Conservation (phyloP, 257 asterid species). For the Fraxinus pennsylvanica region DNA sequence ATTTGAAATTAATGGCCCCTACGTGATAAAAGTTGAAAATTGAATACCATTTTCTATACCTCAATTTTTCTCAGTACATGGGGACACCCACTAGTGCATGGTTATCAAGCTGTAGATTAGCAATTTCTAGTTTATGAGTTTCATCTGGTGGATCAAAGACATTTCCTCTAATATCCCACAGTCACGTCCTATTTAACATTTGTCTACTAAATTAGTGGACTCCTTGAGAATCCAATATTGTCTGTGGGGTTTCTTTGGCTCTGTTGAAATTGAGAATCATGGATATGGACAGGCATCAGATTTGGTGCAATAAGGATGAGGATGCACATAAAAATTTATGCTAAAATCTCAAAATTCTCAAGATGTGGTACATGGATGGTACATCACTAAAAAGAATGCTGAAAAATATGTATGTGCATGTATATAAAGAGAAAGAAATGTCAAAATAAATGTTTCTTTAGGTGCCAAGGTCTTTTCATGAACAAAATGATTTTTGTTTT, state of each 20-base stretch:
- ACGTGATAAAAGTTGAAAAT: not conserved
- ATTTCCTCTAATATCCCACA: not conserved
- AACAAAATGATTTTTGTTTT: no score
- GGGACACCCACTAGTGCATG: not conserved
- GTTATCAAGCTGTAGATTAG: not conserved
- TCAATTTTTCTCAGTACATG: not conserved
- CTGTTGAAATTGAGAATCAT: not conserved
- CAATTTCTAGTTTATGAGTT: no score
- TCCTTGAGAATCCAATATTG: not conserved
- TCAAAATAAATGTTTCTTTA: no score
- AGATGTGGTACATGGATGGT: not conserved
- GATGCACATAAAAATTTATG: not conserved
- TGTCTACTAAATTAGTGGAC: not conserved
- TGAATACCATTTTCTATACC: no score
- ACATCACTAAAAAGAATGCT: no score
- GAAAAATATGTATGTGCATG: no score
- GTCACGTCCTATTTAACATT: not conserved
- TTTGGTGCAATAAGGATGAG: not conserved
- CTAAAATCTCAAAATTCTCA: not conserved
- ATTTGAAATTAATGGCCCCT: no score
- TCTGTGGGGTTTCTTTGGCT: not conserved
- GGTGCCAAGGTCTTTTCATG: no score
- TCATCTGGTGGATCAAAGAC: not conserved
- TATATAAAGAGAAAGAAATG: no score
- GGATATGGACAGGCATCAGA: not conserved